phyloP scores from a whole-genome alignment of 805 yeast species.

The Metschnikowia gruessii region DNA sequence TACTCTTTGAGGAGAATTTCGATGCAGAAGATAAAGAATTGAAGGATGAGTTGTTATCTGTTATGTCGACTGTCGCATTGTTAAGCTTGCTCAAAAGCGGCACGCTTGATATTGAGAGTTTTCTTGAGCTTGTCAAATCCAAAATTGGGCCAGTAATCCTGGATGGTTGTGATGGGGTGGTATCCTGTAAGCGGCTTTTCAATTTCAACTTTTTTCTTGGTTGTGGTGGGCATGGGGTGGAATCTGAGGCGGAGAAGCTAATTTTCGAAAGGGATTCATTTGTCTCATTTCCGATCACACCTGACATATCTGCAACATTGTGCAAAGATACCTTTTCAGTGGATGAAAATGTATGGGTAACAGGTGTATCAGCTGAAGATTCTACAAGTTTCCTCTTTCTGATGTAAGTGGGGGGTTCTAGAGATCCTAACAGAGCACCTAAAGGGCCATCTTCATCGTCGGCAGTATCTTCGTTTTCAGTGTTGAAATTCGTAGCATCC shows the following conservation, averaged over 20 bases:
- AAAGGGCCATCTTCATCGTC: background rate
- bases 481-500: slow-evolving; percentile 20
- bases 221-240: slow-evolving; percentile 44
- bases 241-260: slow-evolving; percentile 36
- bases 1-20: slow-evolving; percentile 7
- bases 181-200: slow-evolving; percentile 18
- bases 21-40: slow-evolving; percentile 7
- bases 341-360: background rate
- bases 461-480: slow-evolving; percentile 9
- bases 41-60: slow-evolving; percentile 12
- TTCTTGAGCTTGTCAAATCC: slow-evolving; percentile 33
- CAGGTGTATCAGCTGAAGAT: slow-evolving; percentile 30
- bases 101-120: slow-evolving; percentile 22
- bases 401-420: slow-evolving; percentile 23
- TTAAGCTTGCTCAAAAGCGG: slow-evolving; percentile 20
- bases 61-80: slow-evolving; percentile 6
- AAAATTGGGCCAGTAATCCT: slow-evolving; percentile 23
- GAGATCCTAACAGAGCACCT: slow-evolving; percentile 5
- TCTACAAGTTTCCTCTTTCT: slow-evolving; percentile 28
- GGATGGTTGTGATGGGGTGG: slow-evolving; percentile 24
- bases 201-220: slow-evolving; percentile 38
- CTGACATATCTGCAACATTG: slow-evolving; percentile 19
- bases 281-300: slow-evolving; percentile 14
- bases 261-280: slow-evolving; percentile 20
- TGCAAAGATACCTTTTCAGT: background rate